Evolutionary conservation across 768 basidiomycete genomes (phyloP).

Genomic region (Termitomyces sp.): DNA sequence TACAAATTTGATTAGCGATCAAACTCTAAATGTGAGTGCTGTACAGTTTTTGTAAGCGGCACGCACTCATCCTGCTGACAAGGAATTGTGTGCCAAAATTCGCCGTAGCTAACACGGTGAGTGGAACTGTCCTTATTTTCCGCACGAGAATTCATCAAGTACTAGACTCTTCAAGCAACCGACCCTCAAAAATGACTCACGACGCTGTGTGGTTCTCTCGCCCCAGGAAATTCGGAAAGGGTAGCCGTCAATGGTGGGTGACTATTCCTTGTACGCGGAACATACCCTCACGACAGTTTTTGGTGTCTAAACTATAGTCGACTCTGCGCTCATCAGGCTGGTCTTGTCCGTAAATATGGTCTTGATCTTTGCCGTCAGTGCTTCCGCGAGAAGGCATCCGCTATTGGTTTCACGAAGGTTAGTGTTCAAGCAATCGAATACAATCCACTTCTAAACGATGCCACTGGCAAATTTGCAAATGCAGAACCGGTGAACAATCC

Average conservation of each 20-base stretch:
- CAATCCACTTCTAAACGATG: neutral
- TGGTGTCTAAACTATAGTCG: conserved; percentile 47
- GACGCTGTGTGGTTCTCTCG: conserved; percentile 98
- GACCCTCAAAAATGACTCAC: conserved; percentile 76
- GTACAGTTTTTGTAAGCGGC: conserved; percentile 35
- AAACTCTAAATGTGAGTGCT: conserved; percentile 29
- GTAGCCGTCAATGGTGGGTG: conserved; percentile 87
- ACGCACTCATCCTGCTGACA: conserved; percentile 9
- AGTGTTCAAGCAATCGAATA: conserved; percentile 10
- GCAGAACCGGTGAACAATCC: conserved; percentile 39
- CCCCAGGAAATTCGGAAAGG: conserved; percentile 93
- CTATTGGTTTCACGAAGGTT: conserved; percentile 95
- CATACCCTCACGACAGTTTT: neutral
- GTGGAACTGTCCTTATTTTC: conserved; percentile 9
- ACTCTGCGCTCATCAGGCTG: conserved; percentile 94
- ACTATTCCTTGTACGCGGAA: neutral
- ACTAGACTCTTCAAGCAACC: conserved; percentile 15
- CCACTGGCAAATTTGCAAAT: neutral
- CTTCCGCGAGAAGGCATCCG: conserved; percentile 93
- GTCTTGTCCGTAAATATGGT: conserved; percentile 96
- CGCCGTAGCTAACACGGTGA: conserved; percentile 18
- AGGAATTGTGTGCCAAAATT: conserved; percentile 10
- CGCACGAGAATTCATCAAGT: neutral
- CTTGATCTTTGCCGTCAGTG: conserved; percentile 97
- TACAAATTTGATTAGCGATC: conserved; percentile 31